Conservation (phyloP, 164 flowering plant species). For the Warburgia ugandensis region DNA sequence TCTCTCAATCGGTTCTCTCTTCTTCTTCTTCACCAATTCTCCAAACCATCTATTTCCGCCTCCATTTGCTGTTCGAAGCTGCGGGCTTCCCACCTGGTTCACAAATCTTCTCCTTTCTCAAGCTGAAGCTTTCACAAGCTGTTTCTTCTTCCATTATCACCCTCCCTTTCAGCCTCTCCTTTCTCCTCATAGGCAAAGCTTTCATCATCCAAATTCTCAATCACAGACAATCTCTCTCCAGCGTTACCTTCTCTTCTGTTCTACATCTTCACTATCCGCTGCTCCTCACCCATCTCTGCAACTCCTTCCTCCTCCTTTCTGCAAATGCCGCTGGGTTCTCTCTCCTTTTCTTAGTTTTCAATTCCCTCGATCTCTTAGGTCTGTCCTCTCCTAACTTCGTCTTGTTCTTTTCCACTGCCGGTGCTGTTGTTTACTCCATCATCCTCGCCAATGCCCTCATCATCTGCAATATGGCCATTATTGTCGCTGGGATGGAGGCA, state of each 20-base stretch:
- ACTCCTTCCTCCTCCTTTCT: constrained; percentile 21
- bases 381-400: constrained; percentile 8
- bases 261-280: constrained; percentile 21
- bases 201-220: constrained; percentile 31
- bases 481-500: constrained; percentile 33
- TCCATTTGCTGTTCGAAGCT: constrained; percentile 47
- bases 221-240: constrained; percentile 5
- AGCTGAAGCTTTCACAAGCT: constrained; percentile 64
- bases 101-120: constrained; percentile 41
- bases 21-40: constrained; percentile 27
- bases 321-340: constrained; percentile 21
- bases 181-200: constrained; percentile 60
- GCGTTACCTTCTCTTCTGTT: constrained; percentile 6
- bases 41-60: constrained; percentile 24
- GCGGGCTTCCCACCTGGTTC: constrained; percentile 65
- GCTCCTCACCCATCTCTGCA: constrained; percentile 28
- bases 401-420: constrained; percentile 9
- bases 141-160: constrained; percentile 41
- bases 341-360: constrained; percentile 22
- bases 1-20: constrained; percentile 38
- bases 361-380: constrained; percentile 9
- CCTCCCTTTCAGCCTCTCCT: constrained; percentile 64
- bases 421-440: constrained; percentile 22
- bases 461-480: constrained; percentile 33
- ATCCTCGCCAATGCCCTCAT: constrained; percentile 21